A percentile compares a stretch with the other conserved stretches of the same genome.
These are phyloP conservation scores for Phytophthora ohioensis DNA, from an alignment of 352 stramenopile genomes.

Conservation along the genomic window DNA sequence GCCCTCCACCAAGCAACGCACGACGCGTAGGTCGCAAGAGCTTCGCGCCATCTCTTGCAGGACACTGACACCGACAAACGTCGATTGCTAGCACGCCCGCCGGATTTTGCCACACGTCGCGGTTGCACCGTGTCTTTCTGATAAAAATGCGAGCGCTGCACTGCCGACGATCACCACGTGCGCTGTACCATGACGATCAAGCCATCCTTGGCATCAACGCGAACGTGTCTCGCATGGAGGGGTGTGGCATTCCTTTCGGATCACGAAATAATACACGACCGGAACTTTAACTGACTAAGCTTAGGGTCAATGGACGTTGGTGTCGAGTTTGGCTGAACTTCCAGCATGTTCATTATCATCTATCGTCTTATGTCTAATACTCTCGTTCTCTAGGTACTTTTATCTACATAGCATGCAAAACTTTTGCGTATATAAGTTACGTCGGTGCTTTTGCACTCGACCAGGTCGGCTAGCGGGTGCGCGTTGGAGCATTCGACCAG, in stretches of 20 bases:
- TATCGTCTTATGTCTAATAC: conserved; percentile 34
- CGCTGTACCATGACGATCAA: conserved; percentile 8
- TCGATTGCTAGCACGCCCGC: conserved; percentile 25
- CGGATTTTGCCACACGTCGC: conserved; percentile 24
- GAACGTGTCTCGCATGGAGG: neutral
- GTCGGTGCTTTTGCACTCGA: conserved; percentile 53
- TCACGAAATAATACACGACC: conserved; percentile 7
- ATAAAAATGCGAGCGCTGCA: conserved; percentile 2
- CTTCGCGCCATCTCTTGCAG: conserved; percentile 14
- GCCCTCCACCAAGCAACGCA: conserved; percentile 23
- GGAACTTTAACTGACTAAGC: neutral
- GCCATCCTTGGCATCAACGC: conserved; percentile 3
- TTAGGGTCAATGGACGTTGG: neutral
- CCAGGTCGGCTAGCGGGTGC: conserved; percentile 73
- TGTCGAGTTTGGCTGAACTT: neutral
- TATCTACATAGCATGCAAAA: conserved; percentile 50
- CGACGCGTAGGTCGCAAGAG: conserved; percentile 26
- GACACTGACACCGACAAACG: conserved; percentile 1
- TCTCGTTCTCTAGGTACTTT: conserved; percentile 35
- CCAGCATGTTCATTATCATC: conserved; percentile 17
- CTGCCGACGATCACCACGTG: conserved; percentile 1
- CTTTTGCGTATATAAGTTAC: conserved; percentile 43
- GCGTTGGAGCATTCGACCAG: conserved; percentile 79
- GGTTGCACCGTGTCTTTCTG: conserved; percentile 16
- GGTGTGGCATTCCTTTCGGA: conserved; percentile 3